Evolutionary conservation across 176 grass and related monocot genomes (phyloP).

Genomic region (Hyparrhenia diplandra): DNA sequence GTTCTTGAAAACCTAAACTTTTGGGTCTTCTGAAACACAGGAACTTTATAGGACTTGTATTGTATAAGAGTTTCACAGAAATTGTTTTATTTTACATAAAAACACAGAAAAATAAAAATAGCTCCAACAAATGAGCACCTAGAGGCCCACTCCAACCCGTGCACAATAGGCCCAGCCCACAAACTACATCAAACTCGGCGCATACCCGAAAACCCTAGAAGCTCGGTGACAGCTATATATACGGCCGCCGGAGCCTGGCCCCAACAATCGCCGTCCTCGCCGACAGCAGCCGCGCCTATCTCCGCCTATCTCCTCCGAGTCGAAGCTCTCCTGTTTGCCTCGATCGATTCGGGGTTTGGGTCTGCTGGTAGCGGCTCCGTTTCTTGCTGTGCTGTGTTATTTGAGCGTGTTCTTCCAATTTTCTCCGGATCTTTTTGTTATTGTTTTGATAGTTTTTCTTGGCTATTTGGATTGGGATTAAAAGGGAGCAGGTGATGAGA

Average conservation of each 20-base stretch:
- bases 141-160: not conserved
- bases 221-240: not conserved
- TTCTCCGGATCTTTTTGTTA: not conserved
- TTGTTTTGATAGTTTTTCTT: not conserved
- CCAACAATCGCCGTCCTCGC: not conserved
- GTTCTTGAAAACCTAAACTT: too few species aligned
- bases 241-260: not conserved
- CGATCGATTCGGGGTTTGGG: not conserved
- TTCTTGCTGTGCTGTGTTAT: not conserved
- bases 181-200: not conserved
- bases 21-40: too few species aligned
- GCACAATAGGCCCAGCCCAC: not conserved
- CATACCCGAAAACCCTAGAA: not conserved
- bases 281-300: not conserved
- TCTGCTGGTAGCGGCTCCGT: not conserved
- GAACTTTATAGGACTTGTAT: not conserved
- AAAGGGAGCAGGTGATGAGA: constrained; percentile 48
- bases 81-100: not conserved
- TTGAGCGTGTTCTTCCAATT: not conserved
- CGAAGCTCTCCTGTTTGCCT: too few species aligned
- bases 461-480: not conserved
- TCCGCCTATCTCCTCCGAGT: not conserved
- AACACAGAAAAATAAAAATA: too few species aligned
- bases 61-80: not conserved
- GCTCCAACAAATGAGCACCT: not conserved